Percentiles rank a stretch among this genome's conserved stretches.
These are phyloP conservation scores for Violaceomyces palustris DNA, from an alignment of 1,284 basidiomycete species.

Conservation along the genomic window DNA sequence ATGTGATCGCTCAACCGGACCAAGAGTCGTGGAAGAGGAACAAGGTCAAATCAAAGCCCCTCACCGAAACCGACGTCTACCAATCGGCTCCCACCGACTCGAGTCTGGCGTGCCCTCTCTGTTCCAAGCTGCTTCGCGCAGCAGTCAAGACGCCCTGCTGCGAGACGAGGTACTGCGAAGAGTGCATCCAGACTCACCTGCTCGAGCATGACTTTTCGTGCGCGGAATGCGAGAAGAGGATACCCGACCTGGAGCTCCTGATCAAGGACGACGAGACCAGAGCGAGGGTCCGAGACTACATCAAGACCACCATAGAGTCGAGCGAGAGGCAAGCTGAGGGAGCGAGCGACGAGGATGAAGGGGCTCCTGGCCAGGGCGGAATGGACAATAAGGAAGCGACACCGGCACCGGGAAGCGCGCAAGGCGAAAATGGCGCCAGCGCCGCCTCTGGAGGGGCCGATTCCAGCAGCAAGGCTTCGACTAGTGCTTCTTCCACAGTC, in stretches of 20 bases:
- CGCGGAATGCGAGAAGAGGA: conserved; percentile 50
- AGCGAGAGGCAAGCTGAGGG: conserved; percentile 43
- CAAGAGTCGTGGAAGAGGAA: conserved; percentile 43
- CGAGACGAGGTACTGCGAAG: conserved; percentile 47
- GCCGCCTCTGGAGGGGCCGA: too few species aligned
- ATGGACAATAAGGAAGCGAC: conserved; percentile 1
- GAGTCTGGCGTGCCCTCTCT: conserved; percentile 46
- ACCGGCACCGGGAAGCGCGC: not conserved
- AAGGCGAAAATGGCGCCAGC: too few species aligned
- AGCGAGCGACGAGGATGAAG: conserved; percentile 14
- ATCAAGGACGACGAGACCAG: conserved; percentile 44
- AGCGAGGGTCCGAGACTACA: conserved; percentile 41
- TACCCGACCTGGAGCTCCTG: conserved; percentile 43
- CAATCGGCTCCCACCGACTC: conserved; percentile 45
- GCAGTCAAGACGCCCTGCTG: conserved; percentile 50
- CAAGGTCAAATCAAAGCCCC: conserved; percentile 36
- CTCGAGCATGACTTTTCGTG: conserved; percentile 51
- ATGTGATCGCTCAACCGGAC: conserved; percentile 49
- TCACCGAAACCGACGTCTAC: conserved; percentile 48
- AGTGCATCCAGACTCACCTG: conserved; percentile 50
- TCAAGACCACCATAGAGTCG: conserved; percentile 43
- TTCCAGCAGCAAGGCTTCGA: too few species aligned
- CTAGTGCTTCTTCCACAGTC: too few species aligned
- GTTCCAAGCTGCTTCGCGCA: conserved; percentile 43
- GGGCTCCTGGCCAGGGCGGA: not conserved